Conservation (phyloP, 2,329 filamentous ascomycete species). For the Hansfordia pulvinata region DNA sequence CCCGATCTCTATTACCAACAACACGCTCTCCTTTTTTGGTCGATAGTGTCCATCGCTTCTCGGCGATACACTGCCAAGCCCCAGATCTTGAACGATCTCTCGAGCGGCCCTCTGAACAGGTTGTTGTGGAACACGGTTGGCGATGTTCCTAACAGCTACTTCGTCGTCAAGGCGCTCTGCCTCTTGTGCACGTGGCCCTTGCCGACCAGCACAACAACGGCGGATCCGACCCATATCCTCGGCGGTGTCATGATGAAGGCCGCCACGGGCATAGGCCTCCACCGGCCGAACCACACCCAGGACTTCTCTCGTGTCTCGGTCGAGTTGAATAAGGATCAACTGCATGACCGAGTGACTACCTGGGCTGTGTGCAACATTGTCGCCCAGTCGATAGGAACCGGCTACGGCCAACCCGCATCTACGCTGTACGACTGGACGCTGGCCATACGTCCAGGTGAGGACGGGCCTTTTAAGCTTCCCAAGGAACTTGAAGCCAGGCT, state of each 20-base stretch:
- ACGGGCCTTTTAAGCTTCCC: slow-evolving; percentile 43
- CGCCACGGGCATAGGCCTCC: slow-evolving; percentile 70
- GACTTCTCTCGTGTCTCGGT: slow-evolving; percentile 68
- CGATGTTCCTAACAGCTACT: slow-evolving; percentile 65
- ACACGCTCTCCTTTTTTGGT: slow-evolving; percentile 76
- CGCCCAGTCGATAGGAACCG: slow-evolving; percentile 68
- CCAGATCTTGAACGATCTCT: slow-evolving; percentile 51
- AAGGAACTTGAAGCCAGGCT: slow-evolving; percentile 53
- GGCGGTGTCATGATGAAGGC: slow-evolving; percentile 80
- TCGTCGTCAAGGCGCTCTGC: slow-evolving; percentile 70
- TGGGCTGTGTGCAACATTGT: slow-evolving; percentile 83
- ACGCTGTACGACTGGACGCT: slow-evolving; percentile 66
- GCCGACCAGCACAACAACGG: slow-evolving; percentile 67
- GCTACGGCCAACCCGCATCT: slow-evolving; percentile 69
- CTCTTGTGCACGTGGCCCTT: slow-evolving; percentile 72
- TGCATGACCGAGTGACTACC: slow-evolving; percentile 64
- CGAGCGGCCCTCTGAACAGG: slow-evolving; percentile 50
- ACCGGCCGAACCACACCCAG: slow-evolving; percentile 69
- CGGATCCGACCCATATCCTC: slow-evolving; percentile 70
- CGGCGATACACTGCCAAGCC: slow-evolving; percentile 54
- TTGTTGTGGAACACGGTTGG: slow-evolving; percentile 67
- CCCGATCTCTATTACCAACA: slow-evolving; percentile 67
- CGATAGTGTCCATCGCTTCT: slow-evolving; percentile 62
- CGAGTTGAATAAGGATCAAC: slow-evolving; percentile 65
- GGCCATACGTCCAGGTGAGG: slow-evolving; percentile 44